These are phyloP conservation scores for Ilyonectria destructans DNA, from an alignment of 2,329 filamentous ascomycete genomes.

Conservation along the genomic window DNA sequence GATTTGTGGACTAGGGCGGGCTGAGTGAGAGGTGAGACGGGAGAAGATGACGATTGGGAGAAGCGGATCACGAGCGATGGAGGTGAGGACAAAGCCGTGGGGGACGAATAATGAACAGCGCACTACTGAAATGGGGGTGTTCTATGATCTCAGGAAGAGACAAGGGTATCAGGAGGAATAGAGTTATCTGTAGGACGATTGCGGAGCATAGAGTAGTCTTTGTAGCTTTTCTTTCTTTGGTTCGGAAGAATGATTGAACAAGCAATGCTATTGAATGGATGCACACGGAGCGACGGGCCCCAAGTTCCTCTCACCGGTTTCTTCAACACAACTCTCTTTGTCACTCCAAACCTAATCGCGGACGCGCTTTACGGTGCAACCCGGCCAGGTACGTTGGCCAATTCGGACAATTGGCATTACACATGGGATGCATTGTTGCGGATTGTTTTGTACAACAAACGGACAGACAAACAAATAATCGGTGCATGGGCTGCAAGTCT, in stretches of 20 bases:
- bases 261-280: neutral
- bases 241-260: too few species aligned
- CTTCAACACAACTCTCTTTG: neutral
- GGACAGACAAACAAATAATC: neutral
- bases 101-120: neutral
- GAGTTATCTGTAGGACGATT: too few species aligned
- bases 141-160: neutral
- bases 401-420: too few species aligned
- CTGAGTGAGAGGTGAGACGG: slow-evolving; percentile 10
- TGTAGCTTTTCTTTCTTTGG: too few species aligned
- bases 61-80: slow-evolving; percentile 1
- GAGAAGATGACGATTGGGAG: neutral
- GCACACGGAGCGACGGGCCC: neutral
- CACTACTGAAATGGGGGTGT: neutral
- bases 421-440: too few species aligned
- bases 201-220: too few species aligned
- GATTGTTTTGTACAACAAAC: too few species aligned
- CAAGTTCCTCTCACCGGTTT: neutral
- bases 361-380: neutral
- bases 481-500: neutral
- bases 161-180: too few species aligned
- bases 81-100: neutral
- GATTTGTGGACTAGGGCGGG: slow-evolving; percentile 7
- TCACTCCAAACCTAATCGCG: neutral
- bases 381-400: neutral